Evolutionary conservation across 768 basidiomycete species (phyloP).

Genomic region (Trametes sanguinea): DNA sequence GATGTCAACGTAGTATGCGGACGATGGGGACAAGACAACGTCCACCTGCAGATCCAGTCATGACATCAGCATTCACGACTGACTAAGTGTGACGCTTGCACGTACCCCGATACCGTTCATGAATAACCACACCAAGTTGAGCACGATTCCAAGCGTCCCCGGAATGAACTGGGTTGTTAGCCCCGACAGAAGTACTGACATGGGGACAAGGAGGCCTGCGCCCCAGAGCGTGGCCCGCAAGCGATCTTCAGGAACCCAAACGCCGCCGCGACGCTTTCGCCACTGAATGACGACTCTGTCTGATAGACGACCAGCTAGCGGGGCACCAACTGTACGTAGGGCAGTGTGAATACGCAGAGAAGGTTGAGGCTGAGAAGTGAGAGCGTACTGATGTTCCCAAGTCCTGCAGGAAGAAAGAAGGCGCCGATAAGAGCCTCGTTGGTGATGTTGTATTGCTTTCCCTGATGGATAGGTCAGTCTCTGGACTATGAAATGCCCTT

Average conservation of each 20-base stretch:
- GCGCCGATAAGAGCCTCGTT: constrained; percentile 61
- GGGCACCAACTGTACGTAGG: constrained; percentile 53
- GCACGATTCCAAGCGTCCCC: constrained; percentile 49
- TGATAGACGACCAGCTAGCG: constrained; percentile 58
- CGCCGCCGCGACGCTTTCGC: constrained; percentile 50
- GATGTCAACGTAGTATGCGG: constrained; percentile 61
- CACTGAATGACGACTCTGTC: constrained; percentile 53
- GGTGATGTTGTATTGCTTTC: constrained; percentile 52
- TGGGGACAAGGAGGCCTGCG: constrained; percentile 50
- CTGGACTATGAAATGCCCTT: neutral
- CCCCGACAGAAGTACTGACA: constrained; percentile 52
- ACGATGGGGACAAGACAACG: constrained; percentile 52
- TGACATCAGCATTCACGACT: neutral
- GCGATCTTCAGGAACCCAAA: constrained; percentile 71
- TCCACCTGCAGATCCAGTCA: constrained; percentile 46
- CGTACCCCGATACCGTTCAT: constrained; percentile 65
- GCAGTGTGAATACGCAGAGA: neutral
- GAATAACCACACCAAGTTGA: constrained; percentile 59
- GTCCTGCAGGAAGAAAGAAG: constrained; percentile 59
- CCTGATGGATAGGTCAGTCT: constrained; percentile 40
- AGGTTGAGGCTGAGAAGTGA: neutral
- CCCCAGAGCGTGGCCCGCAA: constrained; percentile 54
- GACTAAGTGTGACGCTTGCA: constrained; percentile 1
- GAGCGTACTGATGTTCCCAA: constrained; percentile 57
- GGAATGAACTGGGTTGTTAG: constrained; percentile 52